Conservation (phyloP, 164 flowering plant genomes). For the Saururus chinensis region DNA sequence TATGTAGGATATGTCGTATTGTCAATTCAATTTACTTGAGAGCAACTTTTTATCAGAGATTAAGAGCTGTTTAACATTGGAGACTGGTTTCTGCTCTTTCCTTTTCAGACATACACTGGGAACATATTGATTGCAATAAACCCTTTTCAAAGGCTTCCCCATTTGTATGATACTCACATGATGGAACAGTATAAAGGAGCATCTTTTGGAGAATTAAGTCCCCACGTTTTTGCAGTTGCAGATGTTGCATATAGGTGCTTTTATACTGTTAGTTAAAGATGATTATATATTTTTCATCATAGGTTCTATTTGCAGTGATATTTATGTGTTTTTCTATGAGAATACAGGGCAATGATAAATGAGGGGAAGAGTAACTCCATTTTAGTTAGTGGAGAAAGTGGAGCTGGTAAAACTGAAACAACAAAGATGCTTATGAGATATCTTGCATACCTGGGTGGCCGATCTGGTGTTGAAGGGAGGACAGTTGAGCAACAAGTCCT, state of each 20-base stretch:
- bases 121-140: constrained; percentile 93
- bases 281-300: background rate
- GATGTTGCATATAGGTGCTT: constrained; percentile 92
- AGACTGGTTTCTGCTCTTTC: background rate
- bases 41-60: background rate
- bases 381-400: constrained; percentile 99
- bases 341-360: constrained; percentile 84
- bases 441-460: constrained; percentile 93
- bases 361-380: constrained; percentile 98
- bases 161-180: constrained; percentile 96
- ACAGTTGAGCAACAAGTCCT: constrained; percentile 99
- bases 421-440: constrained; percentile 99
- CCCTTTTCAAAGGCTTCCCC: constrained; percentile 97
- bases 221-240: constrained; percentile 98
- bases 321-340: constrained; percentile 6
- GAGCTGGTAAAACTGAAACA: constrained; percentile 99
- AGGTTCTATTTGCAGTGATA: background rate
- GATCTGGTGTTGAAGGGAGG: constrained; percentile 87
- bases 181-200: constrained; percentile 99
- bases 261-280: background rate
- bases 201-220: constrained; percentile 89
- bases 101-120: constrained; percentile 88
- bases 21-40: background rate
- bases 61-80: background rate
- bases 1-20: constrained; percentile 73